phyloP scores from a whole-genome alignment of 2,329 filamentous ascomycete species.

The Rhinocladiella similis region DNA sequence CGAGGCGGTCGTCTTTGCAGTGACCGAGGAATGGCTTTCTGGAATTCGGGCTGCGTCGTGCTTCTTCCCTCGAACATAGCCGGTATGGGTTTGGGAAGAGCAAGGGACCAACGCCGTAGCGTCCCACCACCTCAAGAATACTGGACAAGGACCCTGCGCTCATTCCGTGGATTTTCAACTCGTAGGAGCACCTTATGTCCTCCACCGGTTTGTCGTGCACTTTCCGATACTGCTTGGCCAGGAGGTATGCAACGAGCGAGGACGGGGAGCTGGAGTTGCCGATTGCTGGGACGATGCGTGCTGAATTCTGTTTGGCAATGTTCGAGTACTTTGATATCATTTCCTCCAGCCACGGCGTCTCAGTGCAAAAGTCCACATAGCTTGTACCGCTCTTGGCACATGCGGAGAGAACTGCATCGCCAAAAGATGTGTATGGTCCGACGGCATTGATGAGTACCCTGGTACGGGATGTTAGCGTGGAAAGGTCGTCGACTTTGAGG shows the following conservation, averaged over 20 bases:
- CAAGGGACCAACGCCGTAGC: neutral
- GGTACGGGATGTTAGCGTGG: slow-evolving; percentile 53
- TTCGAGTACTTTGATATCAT: slow-evolving; percentile 2
- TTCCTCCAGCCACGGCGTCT: slow-evolving; percentile 5
- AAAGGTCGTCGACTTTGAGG: slow-evolving; percentile 50
- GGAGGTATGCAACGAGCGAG: neutral
- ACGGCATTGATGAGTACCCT: slow-evolving; percentile 60
- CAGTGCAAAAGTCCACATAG: slow-evolving; percentile 4
- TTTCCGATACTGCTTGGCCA: neutral
- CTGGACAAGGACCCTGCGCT: neutral
- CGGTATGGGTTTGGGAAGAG: neutral
- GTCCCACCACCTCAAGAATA: neutral
- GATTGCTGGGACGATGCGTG: slow-evolving; percentile 2
- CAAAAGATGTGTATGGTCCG: slow-evolving; percentile 63
- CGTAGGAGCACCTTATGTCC: neutral
- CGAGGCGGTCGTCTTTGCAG: neutral
- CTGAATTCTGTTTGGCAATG: neutral
- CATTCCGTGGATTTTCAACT: neutral
- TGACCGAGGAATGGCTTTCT: neutral
- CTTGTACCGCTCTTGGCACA: slow-evolving; percentile 38
- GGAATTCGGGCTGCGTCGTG: too few species aligned
- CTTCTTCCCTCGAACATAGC: too few species aligned
- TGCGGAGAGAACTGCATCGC: slow-evolving; percentile 61
- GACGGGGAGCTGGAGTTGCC: slow-evolving; percentile 5
- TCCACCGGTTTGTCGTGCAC: neutral